phyloP scores from a whole-genome alignment of 352 stramenopile genomes.

The Phytopythium mirpurense region DNA sequence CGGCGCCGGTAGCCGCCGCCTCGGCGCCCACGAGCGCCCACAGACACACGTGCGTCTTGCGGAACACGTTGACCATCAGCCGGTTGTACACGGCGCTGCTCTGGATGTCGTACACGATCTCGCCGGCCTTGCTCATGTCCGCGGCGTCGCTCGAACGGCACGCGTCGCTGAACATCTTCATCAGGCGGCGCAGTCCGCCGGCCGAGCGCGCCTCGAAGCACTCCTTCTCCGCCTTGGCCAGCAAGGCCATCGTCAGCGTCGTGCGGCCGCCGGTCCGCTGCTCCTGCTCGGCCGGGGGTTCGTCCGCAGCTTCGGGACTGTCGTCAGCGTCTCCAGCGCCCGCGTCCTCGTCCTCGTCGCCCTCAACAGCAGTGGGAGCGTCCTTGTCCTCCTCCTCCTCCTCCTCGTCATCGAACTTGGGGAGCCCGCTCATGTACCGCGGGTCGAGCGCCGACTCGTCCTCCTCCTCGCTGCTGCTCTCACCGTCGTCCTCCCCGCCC shows the following conservation, averaged over 20 bases:
- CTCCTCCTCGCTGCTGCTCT: conserved; percentile 78
- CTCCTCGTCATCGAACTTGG: conserved; percentile 21
- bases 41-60: conserved; percentile 85
- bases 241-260: conserved; percentile 70
- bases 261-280: conserved; percentile 32
- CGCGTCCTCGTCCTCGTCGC: conserved; percentile 16
- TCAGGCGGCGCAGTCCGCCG: conserved; percentile 85
- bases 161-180: conserved; percentile 93
- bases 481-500: conserved; percentile 42
- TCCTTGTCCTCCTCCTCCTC: conserved; percentile 33
- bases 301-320: conserved; percentile 13
- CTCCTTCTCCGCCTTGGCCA: conserved; percentile 82
- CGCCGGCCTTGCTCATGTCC: conserved; percentile 54
- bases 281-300: conserved; percentile 16
- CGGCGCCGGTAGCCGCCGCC: conserved; percentile 13
- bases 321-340: conserved; percentile 18
- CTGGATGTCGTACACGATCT: conserved; percentile 91
- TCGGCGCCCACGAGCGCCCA: conserved; percentile 64
- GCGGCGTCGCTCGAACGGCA: conserved; percentile 90
- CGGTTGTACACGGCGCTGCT: conserved; percentile 94
- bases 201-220: conserved; percentile 88
- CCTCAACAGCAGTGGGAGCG: conserved; percentile 16
- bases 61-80: conserved; percentile 93
- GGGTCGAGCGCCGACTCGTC: conserved; percentile 76
- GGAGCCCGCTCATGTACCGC: conserved; percentile 60